Percentiles rank a stretch among this genome's conserved stretches.
phyloP scores from a whole-genome alignment of 192 early-diverging fungal genomes.

The Coemansia sp. region DNA sequence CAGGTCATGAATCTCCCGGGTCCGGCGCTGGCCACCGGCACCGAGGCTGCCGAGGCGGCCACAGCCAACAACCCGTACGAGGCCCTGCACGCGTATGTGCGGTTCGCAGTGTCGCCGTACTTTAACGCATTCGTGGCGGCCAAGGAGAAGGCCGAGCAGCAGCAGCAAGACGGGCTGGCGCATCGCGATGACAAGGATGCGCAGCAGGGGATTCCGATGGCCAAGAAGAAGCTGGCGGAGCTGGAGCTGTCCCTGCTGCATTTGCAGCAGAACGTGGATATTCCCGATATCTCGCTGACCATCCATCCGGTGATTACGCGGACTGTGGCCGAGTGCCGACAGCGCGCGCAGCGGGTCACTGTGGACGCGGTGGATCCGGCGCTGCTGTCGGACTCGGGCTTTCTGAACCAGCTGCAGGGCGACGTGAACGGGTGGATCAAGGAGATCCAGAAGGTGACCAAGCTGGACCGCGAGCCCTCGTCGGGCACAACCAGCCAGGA shows the following conservation, averaged over 20 bases:
- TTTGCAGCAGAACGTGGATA: conserved; percentile 97
- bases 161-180: conserved; percentile 42
- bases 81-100: conserved; percentile 84
- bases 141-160: conserved; percentile 56
- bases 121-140: conserved; percentile 90
- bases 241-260: conserved; percentile 91
- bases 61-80: conserved; percentile 73
- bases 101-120: conserved; percentile 90
- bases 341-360: conserved; percentile 59
- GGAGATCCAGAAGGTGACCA: conserved; percentile 99
- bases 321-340: conserved; percentile 66
- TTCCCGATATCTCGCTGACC: conserved; percentile 84
- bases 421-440: conserved; percentile 99
- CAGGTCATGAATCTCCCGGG: conserved; percentile 92
- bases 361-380: conserved; percentile 70
- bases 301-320: conserved; percentile 80
- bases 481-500: conserved; percentile 94
- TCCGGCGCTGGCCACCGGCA: conserved; percentile 29
- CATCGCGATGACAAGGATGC: conserved; percentile 60
- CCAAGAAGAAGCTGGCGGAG: conserved; percentile 98
- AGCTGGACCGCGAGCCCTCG: conserved; percentile 85
- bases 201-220: conserved; percentile 79
- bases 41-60: conserved; percentile 4
- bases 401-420: conserved; percentile 90
- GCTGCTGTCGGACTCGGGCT: conserved; percentile 73